A percentile compares a stretch with the other conserved stretches of the same genome.
phyloP scores from a whole-genome alignment of 768 basidiomycete species.

The Mycena galericulata region DNA sequence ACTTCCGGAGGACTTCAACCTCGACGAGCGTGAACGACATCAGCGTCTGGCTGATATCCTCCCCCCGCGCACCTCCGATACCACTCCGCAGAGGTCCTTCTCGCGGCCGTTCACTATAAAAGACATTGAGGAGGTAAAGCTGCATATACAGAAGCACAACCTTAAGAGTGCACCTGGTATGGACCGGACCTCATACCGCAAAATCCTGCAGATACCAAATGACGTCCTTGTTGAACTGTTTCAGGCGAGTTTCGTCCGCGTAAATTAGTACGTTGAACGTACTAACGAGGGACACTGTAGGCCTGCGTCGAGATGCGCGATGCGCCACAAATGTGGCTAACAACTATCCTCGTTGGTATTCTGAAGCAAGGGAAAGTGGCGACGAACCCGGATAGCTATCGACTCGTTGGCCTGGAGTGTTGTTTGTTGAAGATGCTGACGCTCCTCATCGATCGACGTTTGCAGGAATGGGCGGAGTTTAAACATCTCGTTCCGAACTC shows the following conservation, averaged over 20 bases:
- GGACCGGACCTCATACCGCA: conserved; percentile 12
- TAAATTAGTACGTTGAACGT: neutral
- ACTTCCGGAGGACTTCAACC: conserved; percentile 5
- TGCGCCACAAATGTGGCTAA: conserved; percentile 22
- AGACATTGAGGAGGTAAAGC: conserved; percentile 10
- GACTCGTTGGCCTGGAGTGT: conserved; percentile 36
- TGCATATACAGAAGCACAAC: conserved; percentile 20
- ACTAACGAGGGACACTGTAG: neutral
- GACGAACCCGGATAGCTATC: conserved; percentile 33
- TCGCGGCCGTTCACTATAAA: conserved; percentile 13
- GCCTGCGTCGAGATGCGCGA: conserved; percentile 6
- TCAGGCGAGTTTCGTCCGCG: conserved; percentile 1
- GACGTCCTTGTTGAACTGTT: conserved; percentile 17
- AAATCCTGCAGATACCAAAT: conserved; percentile 21
- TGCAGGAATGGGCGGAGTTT: conserved; percentile 36
- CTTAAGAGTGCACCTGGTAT: conserved; percentile 12
- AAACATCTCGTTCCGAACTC: conserved; percentile 39
- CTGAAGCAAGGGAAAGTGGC: conserved; percentile 36
- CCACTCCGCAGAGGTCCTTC: neutral
- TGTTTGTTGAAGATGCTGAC: conserved; percentile 40
- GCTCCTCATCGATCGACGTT: conserved; percentile 36
- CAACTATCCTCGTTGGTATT: conserved; percentile 22
- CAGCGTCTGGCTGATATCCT: neutral
- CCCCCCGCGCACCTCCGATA: conserved; percentile 4
- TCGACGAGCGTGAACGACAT: conserved; percentile 13